A percentile compares a stretch with the other conserved stretches of the same genome.
These are phyloP conservation scores for Mycena alexandri DNA, from an alignment of 768 basidiomycete genomes.

Conservation along the genomic window DNA sequence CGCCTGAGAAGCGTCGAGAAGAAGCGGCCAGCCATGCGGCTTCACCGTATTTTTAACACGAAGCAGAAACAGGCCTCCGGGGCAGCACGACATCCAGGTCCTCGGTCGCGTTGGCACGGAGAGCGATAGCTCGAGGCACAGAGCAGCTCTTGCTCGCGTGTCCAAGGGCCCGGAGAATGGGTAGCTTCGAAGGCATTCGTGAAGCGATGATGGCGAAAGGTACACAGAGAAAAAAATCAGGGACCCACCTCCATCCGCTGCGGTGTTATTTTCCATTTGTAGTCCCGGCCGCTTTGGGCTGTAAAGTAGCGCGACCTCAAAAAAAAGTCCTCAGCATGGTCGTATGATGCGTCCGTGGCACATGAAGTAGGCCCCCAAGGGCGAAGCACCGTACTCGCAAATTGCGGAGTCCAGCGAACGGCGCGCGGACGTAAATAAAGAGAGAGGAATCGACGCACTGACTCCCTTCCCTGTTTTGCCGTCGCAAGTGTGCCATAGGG, in stretches of 20 bases:
- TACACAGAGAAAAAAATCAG: no score
- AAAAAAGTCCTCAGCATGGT: constrained; percentile 5
- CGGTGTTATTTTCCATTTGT: constrained; percentile 79
- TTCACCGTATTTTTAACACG: constrained; percentile 7
- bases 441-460: constrained; percentile 59
- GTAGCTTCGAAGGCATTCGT: neutral
- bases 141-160: neutral
- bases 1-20: constrained; percentile 2
- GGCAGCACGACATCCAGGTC: no score
- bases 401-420: neutral
- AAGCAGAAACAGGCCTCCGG: no score
- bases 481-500: constrained; percentile 69
- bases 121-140: constrained; percentile 3
- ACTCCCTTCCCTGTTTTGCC: constrained; percentile 72
- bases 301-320: constrained; percentile 84
- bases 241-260: constrained; percentile 76
- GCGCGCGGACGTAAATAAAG: neutral
- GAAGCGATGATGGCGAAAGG: no score
- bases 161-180: constrained; percentile 3
- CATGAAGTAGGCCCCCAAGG: no score
- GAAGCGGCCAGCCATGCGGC: neutral
- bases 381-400: neutral
- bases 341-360: constrained; percentile 13
- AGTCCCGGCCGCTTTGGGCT: constrained; percentile 74
- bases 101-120: constrained; percentile 7